Percentiles rank a stretch among this genome's conserved stretches.
Conservation (phyloP, 805 yeast genomes). For the Pichia nakasei region DNA sequence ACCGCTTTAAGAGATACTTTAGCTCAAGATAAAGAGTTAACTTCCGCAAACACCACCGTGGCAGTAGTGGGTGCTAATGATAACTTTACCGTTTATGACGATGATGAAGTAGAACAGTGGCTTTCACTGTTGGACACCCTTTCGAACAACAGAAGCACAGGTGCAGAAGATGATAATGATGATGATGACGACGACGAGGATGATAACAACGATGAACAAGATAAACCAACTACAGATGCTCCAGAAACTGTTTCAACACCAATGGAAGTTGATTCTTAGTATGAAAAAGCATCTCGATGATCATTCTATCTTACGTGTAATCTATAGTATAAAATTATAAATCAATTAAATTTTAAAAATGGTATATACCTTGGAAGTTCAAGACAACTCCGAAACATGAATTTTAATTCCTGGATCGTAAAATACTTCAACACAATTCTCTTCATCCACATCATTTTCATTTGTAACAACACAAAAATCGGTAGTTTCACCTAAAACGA, state of each 20-base stretch:
- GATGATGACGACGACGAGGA: conserved; percentile 20
- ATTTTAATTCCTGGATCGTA: conserved; percentile 50
- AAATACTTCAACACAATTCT: conserved; percentile 76
- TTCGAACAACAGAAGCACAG: conserved; percentile 46
- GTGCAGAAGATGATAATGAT: conserved; percentile 23
- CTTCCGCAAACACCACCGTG: conserved; percentile 74
- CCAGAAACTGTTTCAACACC: conserved; percentile 3
- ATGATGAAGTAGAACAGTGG: conserved; percentile 81
- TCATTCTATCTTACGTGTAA: not conserved
- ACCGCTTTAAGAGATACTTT: conserved; percentile 89
- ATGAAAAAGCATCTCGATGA: no score
- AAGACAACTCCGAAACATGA: conserved; percentile 13
- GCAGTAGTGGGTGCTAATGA: conserved; percentile 85
- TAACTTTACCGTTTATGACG: conserved; percentile 67
- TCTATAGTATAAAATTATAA: not conserved
- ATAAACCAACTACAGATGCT: conserved; percentile 18
- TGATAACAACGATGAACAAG: conserved; percentile 25
- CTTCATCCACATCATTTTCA: conserved; percentile 71
- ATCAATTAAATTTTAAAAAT: not conserved
- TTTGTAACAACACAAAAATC: conserved; percentile 87
- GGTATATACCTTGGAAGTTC: not conserved
- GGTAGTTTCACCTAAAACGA: conserved; percentile 54
- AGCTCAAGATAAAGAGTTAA: conserved; percentile 89
- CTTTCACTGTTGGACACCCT: conserved; percentile 64
- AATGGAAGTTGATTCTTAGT: conserved; percentile 7